phyloP scores from a whole-genome alignment of 352 stramenopile species.

The Phytophthora syringae region DNA sequence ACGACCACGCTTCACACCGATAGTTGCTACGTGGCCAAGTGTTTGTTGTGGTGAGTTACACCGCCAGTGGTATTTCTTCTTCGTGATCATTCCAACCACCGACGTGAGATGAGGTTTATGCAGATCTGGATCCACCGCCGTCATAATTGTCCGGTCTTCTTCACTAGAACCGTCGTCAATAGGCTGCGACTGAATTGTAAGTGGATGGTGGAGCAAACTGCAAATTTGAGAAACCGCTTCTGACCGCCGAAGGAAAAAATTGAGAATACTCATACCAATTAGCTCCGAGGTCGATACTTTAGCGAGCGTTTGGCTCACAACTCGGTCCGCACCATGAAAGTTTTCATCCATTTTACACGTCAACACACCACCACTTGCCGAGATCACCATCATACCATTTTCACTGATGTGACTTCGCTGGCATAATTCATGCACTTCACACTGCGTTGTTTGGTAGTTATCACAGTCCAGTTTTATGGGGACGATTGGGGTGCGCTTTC shows the following conservation, averaged over 20 bases:
- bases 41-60: constrained; percentile 7
- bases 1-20: constrained; percentile 19
- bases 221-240: constrained; percentile 34
- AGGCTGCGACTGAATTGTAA: constrained; percentile 12
- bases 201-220: constrained; percentile 32
- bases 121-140: constrained; percentile 25
- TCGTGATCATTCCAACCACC: constrained; percentile 40
- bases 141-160: constrained; percentile 1
- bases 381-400: constrained; percentile 10
- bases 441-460: constrained; percentile 2
- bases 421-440: constrained; percentile 26
- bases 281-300: constrained; percentile 18
- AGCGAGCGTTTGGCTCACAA: constrained; percentile 12
- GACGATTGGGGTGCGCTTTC: constrained; percentile 12
- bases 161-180: neutral
- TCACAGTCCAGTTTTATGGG: constrained; percentile 18
- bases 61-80: constrained; percentile 43
- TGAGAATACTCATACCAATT: constrained; percentile 29
- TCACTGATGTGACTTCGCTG: constrained; percentile 5
- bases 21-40: neutral
- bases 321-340: neutral
- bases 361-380: neutral
- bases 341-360: neutral
- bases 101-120: constrained; percentile 46
- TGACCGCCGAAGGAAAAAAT: constrained; percentile 21